Percentiles rank a stretch among this genome's conserved stretches.
phyloP scores from a whole-genome alignment of 805 yeast species.

The Candida tibetensis region DNA sequence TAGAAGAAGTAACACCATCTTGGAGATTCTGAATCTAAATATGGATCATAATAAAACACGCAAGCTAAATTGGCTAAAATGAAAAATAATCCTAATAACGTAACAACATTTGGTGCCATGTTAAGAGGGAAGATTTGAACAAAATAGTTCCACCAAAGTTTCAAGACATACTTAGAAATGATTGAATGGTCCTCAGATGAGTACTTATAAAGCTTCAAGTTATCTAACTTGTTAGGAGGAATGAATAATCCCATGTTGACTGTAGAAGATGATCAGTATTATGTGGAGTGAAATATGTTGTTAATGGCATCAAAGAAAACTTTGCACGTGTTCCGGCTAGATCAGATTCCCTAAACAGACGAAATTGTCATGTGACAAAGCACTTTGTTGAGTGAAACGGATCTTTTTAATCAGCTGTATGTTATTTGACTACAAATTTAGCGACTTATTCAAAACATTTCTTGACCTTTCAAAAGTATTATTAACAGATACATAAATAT shows the following conservation, averaged over 20 bases:
- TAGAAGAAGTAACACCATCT: slow-evolving; percentile 73
- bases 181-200: slow-evolving; percentile 80
- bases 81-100: slow-evolving; percentile 74
- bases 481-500: not conserved
- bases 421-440: too few species aligned
- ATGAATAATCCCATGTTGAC: slow-evolving; percentile 76
- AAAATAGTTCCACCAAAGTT: slow-evolving; percentile 78
- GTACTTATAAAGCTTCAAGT: slow-evolving; percentile 60
- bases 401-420: too few species aligned
- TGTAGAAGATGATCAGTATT: too few species aligned
- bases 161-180: slow-evolving; percentile 68
- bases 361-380: too few species aligned
- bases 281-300: too few species aligned
- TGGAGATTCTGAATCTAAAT: slow-evolving; percentile 56
- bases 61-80: slow-evolving; percentile 60
- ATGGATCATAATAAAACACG: slow-evolving; percentile 73
- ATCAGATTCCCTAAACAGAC: too few species aligned
- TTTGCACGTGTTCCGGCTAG: too few species aligned
- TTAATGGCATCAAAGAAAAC: too few species aligned
- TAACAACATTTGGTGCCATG: slow-evolving; percentile 93
- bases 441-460: too few species aligned
- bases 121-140: slow-evolving; percentile 73
- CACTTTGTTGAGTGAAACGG: too few species aligned
- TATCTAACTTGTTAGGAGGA: slow-evolving; percentile 49
- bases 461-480: not conserved